These are phyloP conservation scores for Melanopsichium pennsylvanicum DNA, from an alignment of 1,284 basidiomycete genomes.

Conservation along the genomic window DNA sequence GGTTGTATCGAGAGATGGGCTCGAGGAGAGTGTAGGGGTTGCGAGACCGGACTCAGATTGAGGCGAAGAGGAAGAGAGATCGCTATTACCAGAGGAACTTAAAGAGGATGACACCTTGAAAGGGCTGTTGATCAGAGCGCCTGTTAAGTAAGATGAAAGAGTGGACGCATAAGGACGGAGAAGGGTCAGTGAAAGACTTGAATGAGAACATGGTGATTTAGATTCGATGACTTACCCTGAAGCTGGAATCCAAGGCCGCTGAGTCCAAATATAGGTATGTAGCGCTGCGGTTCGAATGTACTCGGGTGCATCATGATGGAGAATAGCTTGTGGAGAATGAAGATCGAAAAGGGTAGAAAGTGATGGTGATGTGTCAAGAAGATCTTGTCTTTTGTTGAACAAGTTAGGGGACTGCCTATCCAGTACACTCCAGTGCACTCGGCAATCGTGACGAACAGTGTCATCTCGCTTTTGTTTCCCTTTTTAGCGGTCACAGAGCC, in stretches of 20 bases:
- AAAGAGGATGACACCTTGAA: slow-evolving; percentile 25
- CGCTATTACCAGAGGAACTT: slow-evolving; percentile 14
- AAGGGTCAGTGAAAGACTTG: background rate
- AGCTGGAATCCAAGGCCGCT: slow-evolving; percentile 36
- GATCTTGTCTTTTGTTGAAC: no score
- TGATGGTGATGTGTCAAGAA: background rate
- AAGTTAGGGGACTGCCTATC: background rate
- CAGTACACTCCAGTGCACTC: no score
- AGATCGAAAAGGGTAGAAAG: background rate
- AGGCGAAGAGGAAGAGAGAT: background rate
- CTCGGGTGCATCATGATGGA: slow-evolving; percentile 23
- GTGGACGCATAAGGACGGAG: background rate
- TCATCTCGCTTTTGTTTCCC: slow-evolving; percentile 14
- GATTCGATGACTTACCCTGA: slow-evolving; percentile 11
- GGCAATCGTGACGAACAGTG: background rate
- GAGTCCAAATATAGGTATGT: slow-evolving; percentile 36
- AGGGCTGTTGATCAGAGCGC: slow-evolving; percentile 12
- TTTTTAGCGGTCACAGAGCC: no score
- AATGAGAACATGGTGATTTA: background rate
- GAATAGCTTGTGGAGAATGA: background rate
- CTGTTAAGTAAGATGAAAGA: background rate
- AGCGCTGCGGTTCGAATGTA: slow-evolving; percentile 32
- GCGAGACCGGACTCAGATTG: slow-evolving; percentile 20
- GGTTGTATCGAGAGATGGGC: slow-evolving; percentile 4
- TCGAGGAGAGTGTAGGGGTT: slow-evolving; percentile 33